A percentile compares a stretch with the other conserved stretches of the same genome.
phyloP scores from a whole-genome alignment of 2,329 filamentous ascomycete genomes.

The Neodidymelliopsis sp. region DNA sequence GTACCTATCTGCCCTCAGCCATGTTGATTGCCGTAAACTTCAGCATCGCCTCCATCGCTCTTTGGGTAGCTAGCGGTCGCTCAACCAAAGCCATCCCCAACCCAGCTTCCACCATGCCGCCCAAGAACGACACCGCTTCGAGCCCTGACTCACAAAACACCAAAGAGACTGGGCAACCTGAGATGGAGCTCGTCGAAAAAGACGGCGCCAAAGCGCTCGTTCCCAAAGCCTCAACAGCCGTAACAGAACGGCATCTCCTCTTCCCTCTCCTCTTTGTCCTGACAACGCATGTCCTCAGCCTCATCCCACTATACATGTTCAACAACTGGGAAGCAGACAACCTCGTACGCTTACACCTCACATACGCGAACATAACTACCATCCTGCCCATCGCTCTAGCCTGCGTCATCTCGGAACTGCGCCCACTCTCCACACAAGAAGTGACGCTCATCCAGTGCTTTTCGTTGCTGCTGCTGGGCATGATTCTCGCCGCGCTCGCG shows the following conservation, averaged over 20 bases:
- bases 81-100: slow-evolving; percentile 28
- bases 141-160: slow-evolving; percentile 64
- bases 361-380: slow-evolving; percentile 42
- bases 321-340: slow-evolving; percentile 70
- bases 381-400: slow-evolving; percentile 44
- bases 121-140: slow-evolving; percentile 3
- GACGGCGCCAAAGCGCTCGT: slow-evolving; percentile 48
- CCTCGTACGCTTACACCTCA: slow-evolving; percentile 40
- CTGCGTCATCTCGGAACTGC: slow-evolving; percentile 44
- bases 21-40: slow-evolving; percentile 96
- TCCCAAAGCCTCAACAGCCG: slow-evolving; percentile 48
- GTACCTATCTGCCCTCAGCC: slow-evolving; percentile 95
- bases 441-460: slow-evolving; percentile 85
- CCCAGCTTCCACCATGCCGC: slow-evolving; percentile 33
- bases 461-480: slow-evolving; percentile 88
- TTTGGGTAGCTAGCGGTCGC: slow-evolving; percentile 89
- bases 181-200: slow-evolving; percentile 42
- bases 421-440: slow-evolving; percentile 69
- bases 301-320: slow-evolving; percentile 85
- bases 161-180: slow-evolving; percentile 5
- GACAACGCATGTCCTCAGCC: slow-evolving; percentile 75
- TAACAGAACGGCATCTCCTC: slow-evolving; percentile 70
- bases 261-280: slow-evolving; percentile 77
- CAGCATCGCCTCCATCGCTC: slow-evolving; percentile 89
- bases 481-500: slow-evolving; percentile 89